Percentiles rank a stretch among this genome's conserved stretches.
Evolutionary conservation across 2,329 filamentous ascomycete species (phyloP).

Genomic region (Samsoniella hepiali): DNA sequence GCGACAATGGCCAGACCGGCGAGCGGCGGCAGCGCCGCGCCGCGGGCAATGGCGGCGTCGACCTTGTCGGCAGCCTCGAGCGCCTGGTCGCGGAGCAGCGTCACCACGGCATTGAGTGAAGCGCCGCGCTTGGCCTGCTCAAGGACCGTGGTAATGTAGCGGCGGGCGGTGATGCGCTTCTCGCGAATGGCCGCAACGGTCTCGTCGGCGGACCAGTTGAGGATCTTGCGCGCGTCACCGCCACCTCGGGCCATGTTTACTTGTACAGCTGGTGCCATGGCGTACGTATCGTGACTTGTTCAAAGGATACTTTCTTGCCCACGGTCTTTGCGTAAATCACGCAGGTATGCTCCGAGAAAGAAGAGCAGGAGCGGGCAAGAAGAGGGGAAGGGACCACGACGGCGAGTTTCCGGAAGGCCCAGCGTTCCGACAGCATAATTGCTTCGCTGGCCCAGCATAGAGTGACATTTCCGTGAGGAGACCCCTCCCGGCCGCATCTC

Average conservation of each 20-base stretch:
- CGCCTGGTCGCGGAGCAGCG: slow-evolving; percentile 10
- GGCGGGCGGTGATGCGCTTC: slow-evolving; percentile 2
- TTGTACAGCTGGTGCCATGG: not conserved
- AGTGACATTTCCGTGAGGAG: not conserved
- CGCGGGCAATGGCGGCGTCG: slow-evolving; percentile 16
- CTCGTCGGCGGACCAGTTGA: slow-evolving; percentile 16
- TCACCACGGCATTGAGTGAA: slow-evolving; percentile 16
- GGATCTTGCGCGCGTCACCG: not conserved
- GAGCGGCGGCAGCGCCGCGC: slow-evolving; percentile 20
- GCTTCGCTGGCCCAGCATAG: slow-evolving; percentile 2
- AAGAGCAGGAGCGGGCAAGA: not conserved
- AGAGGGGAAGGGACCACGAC: not conserved
- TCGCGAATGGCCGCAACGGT: slow-evolving; percentile 16
- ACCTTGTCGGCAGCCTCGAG: slow-evolving; percentile 16
- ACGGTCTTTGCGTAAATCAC: too few relatives aligned
- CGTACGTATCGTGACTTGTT: not conserved
- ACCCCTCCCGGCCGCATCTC: slow-evolving; percentile 7
- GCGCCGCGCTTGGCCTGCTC: slow-evolving; percentile 1
- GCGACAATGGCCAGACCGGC: slow-evolving; percentile 24
- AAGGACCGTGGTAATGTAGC: slow-evolving; percentile 15
- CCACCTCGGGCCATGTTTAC: not conserved
- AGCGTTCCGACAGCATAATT: not conserved
- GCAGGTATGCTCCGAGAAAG: not conserved
- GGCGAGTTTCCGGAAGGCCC: slow-evolving; percentile 3
- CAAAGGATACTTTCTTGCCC: not conserved